Conservation (phyloP, 192 early-diverging fungal species). For the Entomortierella chlamydospora region DNA sequence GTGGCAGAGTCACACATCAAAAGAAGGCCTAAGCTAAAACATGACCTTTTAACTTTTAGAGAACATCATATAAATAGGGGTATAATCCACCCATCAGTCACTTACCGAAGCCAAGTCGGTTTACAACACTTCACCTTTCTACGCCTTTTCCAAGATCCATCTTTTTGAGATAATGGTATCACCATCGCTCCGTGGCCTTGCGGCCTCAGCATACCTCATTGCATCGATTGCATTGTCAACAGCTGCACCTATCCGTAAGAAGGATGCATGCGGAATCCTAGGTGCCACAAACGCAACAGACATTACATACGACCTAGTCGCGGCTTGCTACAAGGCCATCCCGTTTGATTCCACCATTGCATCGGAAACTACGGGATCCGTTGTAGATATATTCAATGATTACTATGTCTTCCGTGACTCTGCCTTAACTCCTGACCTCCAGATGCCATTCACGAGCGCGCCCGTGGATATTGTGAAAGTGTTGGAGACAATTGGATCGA, state of each 20-base stretch:
- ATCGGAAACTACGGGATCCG: not conserved
- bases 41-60: too few species aligned
- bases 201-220: not conserved
- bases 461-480: not conserved
- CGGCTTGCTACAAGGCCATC: conserved; percentile 4
- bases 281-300: not conserved
- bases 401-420: conserved; percentile 13
- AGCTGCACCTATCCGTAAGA: not conserved
- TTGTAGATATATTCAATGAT: conserved; percentile 4
- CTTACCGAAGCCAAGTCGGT: too few species aligned
- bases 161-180: too few species aligned
- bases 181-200: too few species aligned
- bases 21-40: too few species aligned
- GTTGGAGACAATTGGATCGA: conserved; percentile 7
- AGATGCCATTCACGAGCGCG: conserved; percentile 8
- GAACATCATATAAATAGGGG: too few species aligned
- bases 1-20: too few species aligned
- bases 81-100: too few species aligned
- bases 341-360: not conserved
- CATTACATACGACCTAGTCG: not conserved
- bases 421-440: conserved; percentile 1
- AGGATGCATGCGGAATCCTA: conserved; percentile 10
- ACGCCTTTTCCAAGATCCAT: not conserved
- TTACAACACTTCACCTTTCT: not conserved
- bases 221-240: not conserved